Base-by-base conservation (phyloP, 306 rosid species). In the Rubus idaeus region DNA sequence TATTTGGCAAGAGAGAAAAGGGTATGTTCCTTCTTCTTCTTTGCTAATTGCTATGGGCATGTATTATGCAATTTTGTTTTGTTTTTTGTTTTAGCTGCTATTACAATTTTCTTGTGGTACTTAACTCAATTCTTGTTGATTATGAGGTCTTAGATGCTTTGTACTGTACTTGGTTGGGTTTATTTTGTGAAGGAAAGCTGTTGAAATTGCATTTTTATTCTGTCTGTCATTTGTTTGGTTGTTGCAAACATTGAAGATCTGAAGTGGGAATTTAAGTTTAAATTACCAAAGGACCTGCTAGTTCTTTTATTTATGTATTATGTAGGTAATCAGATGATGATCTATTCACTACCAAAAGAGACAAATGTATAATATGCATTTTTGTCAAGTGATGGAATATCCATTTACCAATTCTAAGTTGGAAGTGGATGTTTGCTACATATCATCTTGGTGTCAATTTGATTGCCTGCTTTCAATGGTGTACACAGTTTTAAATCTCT, bases 1-100 rank as follows among this genome's bases (percentile, higher is more conserved):
- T 96, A 96, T 85, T 80, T 96, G 84, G 99, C 99, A 50, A 96
- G 98, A 83, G 99, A 96, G 70, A 96, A 96, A 79, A 88, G 90
- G 82, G 99, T 96, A 12, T 70, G 91, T 60, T 45, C 2, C 55
- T 56, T 17, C 14, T 68, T 53, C 42, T 41, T 76, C 66, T 51
- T 18, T 2, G 3, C 47, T 10, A 1, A 41, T 18, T 2, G 3
- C 47, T 10, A 1, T 53, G 23, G 10, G 21, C 44, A 7, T 26
- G 30, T 41, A 42, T 26, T 68, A 42, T 5, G 35, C 0, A 46
- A 9, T 23, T 30, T 64, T 41, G 18, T 1, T 18, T n/a, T n/a
- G n/a, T n/a, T 49, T 40, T 39, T 0, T 46, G 12, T 62, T 0
- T 51, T 39, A 18, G 26, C 65, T 39, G 10, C 13, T 77, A 10